Percentiles rank a stretch among this genome's conserved stretches.
phyloP scores from a whole-genome alignment of 805 yeast genomes.

The Torulaspora delbrueckii region DNA sequence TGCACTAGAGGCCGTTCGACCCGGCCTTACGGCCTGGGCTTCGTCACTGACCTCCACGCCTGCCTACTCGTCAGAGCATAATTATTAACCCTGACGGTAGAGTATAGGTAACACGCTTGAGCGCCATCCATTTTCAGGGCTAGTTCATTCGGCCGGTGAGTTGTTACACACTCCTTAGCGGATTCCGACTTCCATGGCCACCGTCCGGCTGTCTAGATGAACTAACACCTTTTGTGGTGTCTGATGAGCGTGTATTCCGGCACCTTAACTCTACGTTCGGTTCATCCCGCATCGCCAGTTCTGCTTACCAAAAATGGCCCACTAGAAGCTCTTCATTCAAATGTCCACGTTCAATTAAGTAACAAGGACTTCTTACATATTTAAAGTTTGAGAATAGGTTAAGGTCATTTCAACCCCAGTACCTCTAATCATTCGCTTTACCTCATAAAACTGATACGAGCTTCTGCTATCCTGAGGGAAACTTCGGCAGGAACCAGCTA shows the following conservation, averaged over 20 bases:
- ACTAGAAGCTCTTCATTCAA: constrained; percentile 43
- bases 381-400: constrained; percentile 42
- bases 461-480: constrained; percentile 42
- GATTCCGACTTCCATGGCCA: constrained; percentile 50
- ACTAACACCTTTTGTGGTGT: constrained; percentile 44
- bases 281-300: constrained; percentile 46
- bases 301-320: constrained; percentile 46
- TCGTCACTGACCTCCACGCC: constrained; percentile 42
- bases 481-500: constrained; percentile 44
- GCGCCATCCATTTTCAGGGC: constrained; percentile 43
- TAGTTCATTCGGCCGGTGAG: constrained; percentile 50
- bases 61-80: constrained; percentile 41
- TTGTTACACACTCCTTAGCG: constrained; percentile 51
- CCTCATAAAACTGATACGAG: constrained; percentile 42
- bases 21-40: constrained; percentile 40
- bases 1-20: constrained; percentile 41
- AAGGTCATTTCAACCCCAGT: constrained; percentile 39
- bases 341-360: constrained; percentile 40
- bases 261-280: constrained; percentile 41
- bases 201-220: constrained; percentile 48
- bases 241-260: constrained; percentile 43
- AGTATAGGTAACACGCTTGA: constrained; percentile 42
- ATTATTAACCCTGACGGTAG: constrained; percentile 37
- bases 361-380: constrained; percentile 41
- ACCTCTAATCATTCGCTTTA: constrained; percentile 42